Conservation (phyloP, 371 early-diverging fungal genomes). For the Mucor circinelloides region DNA sequence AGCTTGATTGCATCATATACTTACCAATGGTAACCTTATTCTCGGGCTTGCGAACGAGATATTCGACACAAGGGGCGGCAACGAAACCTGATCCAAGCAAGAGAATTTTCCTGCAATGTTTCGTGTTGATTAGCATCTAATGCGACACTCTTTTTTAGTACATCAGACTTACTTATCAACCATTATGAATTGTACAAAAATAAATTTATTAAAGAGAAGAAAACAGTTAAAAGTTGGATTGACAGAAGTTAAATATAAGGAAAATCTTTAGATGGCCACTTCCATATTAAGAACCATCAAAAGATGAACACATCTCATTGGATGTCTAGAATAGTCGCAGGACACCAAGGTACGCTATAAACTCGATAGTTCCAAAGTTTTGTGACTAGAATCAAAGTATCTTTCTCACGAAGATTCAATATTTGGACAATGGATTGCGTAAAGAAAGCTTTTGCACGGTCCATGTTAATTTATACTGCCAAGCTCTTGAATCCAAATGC, state of each 20-base stretch:
- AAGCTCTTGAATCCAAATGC: neutral
- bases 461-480: neutral
- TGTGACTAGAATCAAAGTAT: neutral
- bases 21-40: slow-evolving; percentile 81
- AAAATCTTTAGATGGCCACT: slow-evolving; percentile 11
- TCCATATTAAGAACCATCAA: slow-evolving; percentile 16
- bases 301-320: slow-evolving; percentile 11
- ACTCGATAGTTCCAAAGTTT: neutral
- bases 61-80: slow-evolving; percentile 94
- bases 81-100: slow-evolving; percentile 98
- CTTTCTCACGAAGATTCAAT: neutral
- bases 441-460: neutral
- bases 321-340: neutral
- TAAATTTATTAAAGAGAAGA: slow-evolving; percentile 2
- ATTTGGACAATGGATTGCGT: neutral
- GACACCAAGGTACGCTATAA: neutral
- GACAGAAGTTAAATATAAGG: neutral
- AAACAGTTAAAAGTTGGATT: neutral
- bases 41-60: slow-evolving; percentile 82
- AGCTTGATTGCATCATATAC: neutral
- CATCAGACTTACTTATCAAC: slow-evolving; percentile 22
- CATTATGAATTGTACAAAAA: slow-evolving; percentile 14
- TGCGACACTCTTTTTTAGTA: neutral
- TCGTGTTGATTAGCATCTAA: neutral
- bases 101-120: slow-evolving; percentile 71